Base-by-base conservation (phyloP, 208 protist genomes). In the Crithidia sp. region DNA sequence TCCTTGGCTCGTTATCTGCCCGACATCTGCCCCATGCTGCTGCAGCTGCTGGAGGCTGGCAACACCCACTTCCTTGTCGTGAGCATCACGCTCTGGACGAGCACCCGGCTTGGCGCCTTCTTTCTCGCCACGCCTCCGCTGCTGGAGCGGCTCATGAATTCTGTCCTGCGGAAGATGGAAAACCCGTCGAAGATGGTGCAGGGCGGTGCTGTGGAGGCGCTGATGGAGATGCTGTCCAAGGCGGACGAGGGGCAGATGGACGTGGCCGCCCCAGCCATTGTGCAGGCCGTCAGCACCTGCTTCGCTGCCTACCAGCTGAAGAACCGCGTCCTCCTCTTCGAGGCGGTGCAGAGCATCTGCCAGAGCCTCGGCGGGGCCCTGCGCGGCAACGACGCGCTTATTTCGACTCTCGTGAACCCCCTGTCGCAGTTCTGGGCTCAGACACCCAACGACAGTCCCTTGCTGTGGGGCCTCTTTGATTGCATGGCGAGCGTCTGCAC, bases 11-110 rank as follows among this genome's bases (percentile, higher is more conserved):
- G 88, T n/a, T 93, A 94, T 74, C 79, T 98, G 41, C 82, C 86
- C 2, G 74, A 76, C 40, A 90, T 98, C 40, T 86, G 86, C 64
- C 66, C 77, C 28, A 89, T 86, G 44, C 71, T 98, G 39, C 72
- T 97, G 43, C 57, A 88, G 61, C 64, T 95, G 37, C 83, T 98
- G n/a, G 71, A 86, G 58, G 75, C 88, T 40, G 40, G 71, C 16
- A 72, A 82, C 52, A 88, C 87, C 28, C 92, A 97, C 68, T 96
- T 96, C 65, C 84, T 98, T 13, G 92, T 98, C 0, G 85, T 92
- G 17, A 87, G 60, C 63, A 98, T 97, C 57, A 89, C 92, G 2
- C 91, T 97, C 37, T 98, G 97, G 96, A 91, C 94, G 0, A 77
- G 92, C 57, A 91, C 88, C 10, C 89, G 94, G 50, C 74, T 94